These are phyloP conservation scores for Ehretia macrophylla DNA, from an alignment of 257 asterid genomes.

Conservation along the genomic window DNA sequence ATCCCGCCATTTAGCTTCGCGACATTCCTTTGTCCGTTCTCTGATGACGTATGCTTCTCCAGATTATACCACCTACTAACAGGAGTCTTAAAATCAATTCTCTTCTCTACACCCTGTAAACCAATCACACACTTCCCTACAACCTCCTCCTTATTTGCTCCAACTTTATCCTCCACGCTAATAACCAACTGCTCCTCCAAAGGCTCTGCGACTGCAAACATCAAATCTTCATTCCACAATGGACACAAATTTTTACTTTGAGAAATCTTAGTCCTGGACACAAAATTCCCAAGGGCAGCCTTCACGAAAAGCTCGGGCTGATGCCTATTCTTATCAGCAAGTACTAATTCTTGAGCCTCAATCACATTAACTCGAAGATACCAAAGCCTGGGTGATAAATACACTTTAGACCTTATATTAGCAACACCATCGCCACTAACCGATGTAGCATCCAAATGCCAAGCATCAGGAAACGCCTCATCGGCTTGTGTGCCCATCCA, in stretches of 20 bases:
- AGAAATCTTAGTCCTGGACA: conserved; percentile 53
- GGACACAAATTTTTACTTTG: conserved; percentile 41
- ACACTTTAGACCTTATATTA: conserved; percentile 68
- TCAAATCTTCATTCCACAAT: conserved; percentile 94
- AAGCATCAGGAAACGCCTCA: conserved; percentile 85
- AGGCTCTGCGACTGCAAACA: conserved; percentile 82
- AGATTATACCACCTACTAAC: conserved; percentile 70
- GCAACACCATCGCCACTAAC: conserved; percentile 62
- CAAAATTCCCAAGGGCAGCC: conserved; percentile 46
- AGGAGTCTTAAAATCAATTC: conserved; percentile 62
- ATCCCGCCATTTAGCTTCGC: conserved; percentile 44
- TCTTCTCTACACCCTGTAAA: conserved; percentile 55
- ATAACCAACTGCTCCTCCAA: conserved; percentile 68
- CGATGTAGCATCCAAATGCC: conserved; percentile 56
- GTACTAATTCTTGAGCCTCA: conserved; percentile 75
- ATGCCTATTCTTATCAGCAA: conserved; percentile 46
- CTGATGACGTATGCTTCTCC: conserved; percentile 43
- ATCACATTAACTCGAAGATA: conserved; percentile 79
- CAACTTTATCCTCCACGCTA: conserved; percentile 59
- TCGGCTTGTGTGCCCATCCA: conserved; percentile 97
- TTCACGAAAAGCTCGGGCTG: conserved; percentile 53
- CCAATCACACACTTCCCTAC: conserved; percentile 60
- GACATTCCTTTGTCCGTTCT: conserved; percentile 46
- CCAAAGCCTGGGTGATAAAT: conserved; percentile 90
- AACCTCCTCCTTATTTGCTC: conserved; percentile 52